Evolutionary conservation across 2,329 filamentous ascomycete genomes (phyloP), one percentile per base, ranked within the genome.

Genomic region (Periconia sp.): DNA sequence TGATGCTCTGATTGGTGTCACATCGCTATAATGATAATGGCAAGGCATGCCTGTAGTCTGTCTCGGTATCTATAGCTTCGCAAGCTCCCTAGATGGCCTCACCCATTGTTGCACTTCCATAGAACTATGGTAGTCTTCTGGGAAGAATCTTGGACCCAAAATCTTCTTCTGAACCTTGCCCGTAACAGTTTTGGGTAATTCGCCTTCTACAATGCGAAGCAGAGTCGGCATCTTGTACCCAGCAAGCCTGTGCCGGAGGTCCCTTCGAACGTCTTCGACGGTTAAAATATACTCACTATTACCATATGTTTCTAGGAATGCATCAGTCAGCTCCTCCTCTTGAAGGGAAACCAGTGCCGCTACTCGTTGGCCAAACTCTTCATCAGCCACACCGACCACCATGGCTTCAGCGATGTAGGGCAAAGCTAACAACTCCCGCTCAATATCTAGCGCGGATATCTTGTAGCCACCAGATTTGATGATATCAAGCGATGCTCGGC

Each of bases 401-500:
- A 77, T 78, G 4, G 75, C 77, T 59, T 81, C 79, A 33, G 74
- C 66, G 23, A 81, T 69, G 22, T 74, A 73, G 1, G 73, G 68
- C 38, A 81, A 52, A 0, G 70, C 69, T 17, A 81, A 65, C 50
- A 80, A 72, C 48, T 80, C 77, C 13, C 78, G 69, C 57, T 81
- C 79, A 21, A 81, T 76, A 36, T 81, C 78, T 9, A 81, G 61
- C 1, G 78, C 78, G 0, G 75, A 78, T 24, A 81, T 76, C 60
- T 81, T 81, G 52, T 80, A 81, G 0, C 79, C 79, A 12, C 78
- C 78, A 1, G 74, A 76, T 49, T 82, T 81, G 57, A 82, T 79
- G 22, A 82, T 70, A 48, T 81, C 78, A 5, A 79, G 69, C 13
- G 73, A 77, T 8, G 75, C 77, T 9, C 78, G 72, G 7, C 78